Base-by-base conservation (phyloP, 2,329 filamentous ascomycete genomes). In the Aspergillus tubingensis region DNA sequence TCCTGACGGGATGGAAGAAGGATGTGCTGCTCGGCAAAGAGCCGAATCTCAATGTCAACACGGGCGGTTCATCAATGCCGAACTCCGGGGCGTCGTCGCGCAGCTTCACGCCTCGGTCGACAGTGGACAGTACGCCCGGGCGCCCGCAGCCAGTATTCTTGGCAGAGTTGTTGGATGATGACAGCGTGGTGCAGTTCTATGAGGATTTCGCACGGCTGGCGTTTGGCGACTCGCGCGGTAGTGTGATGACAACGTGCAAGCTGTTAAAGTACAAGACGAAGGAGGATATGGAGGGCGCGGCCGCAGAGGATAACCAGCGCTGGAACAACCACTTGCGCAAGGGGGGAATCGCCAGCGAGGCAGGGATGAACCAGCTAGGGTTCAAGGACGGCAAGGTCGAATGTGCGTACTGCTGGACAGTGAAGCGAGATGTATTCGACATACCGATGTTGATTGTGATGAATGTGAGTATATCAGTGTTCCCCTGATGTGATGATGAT, bases 391-490 rank as follows among this genome's bases (percentile, higher is more conserved):
- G 93, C 57, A 93, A 95, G 77, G 90, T 98, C 59, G 91, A 96
- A 74, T 97, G 93, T 80, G 92, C 91, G 70, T 96, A 96, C 79
- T 96, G 91, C 80, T 98, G 94, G 93, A 94, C 91, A 65, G 93
- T 98, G 64, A 96, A 96, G 80, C 85, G 94, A 65, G 95, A 99
- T 76, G 91, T 95, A 43, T 98, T 98, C 80, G 94, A 98, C 79
- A 96, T 98, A 77, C 95, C 95, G 21, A 96, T 97, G 92, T 83
- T 98, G 80, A 96, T 98, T 76, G 91, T 97, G 72, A 94, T 98
- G 82, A 97, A 97, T 80, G 95, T 97, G 77, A 89, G 93, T 88
- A 36, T 36, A 13, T 5, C 32, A 36, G 32, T 13, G 10, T 25
- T n/a, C 36, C 19, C 21, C 49, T 47, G 17, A 51, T 56, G 25